Evolutionary conservation across 2,329 filamentous ascomycete species (phyloP), one percentile per base, ranked within the genome.

Genomic region (Fusarium sp.): DNA sequence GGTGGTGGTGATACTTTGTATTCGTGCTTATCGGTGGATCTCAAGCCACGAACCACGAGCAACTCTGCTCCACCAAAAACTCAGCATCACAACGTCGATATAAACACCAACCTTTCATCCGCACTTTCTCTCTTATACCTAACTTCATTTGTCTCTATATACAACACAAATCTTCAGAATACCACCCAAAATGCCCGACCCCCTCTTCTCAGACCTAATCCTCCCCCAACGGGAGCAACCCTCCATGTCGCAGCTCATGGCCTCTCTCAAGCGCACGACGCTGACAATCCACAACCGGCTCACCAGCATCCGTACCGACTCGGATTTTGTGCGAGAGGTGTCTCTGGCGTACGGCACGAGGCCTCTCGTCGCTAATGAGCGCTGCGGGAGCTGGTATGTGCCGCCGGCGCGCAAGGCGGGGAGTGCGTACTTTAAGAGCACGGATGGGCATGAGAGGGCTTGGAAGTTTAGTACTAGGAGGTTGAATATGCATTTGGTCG

Each of bases 371-470:
- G 95, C 96, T 34, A 99, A 99, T 80, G 95, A 98, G 85, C 90
- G 96, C 69, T 98, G 96, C 81, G 96, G 96, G 1, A 96, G 94
- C 83, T 99, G 96, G 96, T 98, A 98, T 81, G 93, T 98, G 29
- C 84, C 86, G 37, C 92, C 92, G 0, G 82, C 82, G 9, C 79
- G 79, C 29, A 96, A 96, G 82, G 84, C 80, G 1, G 93, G 90
- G 35, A 95, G 93, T 74, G 94, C 93, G 35, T 99, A 98, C 83
- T 99, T 98, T 84, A 99, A 99, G 87, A 97, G 94, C 83, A 99
- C 96, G 2, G 96, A 99, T 84, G 96, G 96, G 1, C 96, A 99
- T 82, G 91, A 92, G 62, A 92, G 94, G 10, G 92, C 97, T 79
- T 99, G 96, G 96, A 90, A 92, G 70, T 98, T 98, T 80, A 98